These are phyloP conservation scores for Ustilago loliicola DNA, from an alignment of 1,284 basidiomycete genomes.

Conservation along the genomic window DNA sequence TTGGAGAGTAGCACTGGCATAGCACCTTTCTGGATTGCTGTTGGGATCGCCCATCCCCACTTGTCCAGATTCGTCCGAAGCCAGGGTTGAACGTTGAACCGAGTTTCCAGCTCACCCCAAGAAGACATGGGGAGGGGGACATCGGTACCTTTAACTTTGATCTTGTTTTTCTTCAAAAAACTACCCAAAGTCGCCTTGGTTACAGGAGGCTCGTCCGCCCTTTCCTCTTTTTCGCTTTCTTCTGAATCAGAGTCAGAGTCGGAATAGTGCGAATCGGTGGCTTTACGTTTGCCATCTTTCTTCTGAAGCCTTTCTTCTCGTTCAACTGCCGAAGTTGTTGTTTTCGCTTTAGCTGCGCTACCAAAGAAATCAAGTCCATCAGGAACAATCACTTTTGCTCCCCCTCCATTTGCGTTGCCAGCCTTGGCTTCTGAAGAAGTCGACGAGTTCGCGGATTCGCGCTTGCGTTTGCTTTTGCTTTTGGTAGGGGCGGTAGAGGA, in stretches of 20 bases:
- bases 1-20: conserved; percentile 69
- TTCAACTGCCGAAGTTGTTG: conserved; percentile 60
- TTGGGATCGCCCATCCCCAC: conserved; percentile 66
- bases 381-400: conserved; percentile 49
- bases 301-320: conserved; percentile 22
- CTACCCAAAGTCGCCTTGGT: conserved; percentile 58
- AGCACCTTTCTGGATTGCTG: conserved; percentile 70
- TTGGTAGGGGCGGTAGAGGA: neutral
- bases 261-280: conserved; percentile 8
- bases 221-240: conserved; percentile 14
- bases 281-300: conserved; percentile 30
- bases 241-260: conserved; percentile 22
- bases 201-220: conserved; percentile 25
- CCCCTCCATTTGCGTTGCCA: conserved; percentile 3
- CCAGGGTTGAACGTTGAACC: conserved; percentile 56
- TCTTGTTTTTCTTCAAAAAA: conserved; percentile 63
- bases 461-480: conserved; percentile 19
- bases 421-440: neutral
- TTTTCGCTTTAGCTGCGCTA: conserved; percentile 71
- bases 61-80: conserved; percentile 52
- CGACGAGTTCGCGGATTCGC: neutral
- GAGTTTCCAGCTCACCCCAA: conserved; percentile 63
- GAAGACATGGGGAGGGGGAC: conserved; percentile 70
- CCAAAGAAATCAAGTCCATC: conserved; percentile 62
- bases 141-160: conserved; percentile 71